These are phyloP conservation scores for Aspergillus saccharolyticus DNA, from an alignment of 495 filamentous ascomycete genomes.

Conservation along the genomic window DNA sequence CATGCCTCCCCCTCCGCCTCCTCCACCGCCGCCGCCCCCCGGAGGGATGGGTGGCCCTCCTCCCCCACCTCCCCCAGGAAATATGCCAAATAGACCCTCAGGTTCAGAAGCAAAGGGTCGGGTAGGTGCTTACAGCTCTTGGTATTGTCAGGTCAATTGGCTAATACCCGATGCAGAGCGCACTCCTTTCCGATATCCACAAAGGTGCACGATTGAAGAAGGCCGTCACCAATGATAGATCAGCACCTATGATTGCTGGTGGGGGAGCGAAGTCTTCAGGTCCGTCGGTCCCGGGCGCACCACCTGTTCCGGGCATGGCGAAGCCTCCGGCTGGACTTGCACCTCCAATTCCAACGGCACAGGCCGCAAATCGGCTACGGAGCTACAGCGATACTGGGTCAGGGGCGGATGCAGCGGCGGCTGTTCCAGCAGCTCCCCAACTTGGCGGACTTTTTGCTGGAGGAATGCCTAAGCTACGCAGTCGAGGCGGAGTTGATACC, in stretches of 20 bases:
- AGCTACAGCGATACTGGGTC: slow-evolving; percentile 75
- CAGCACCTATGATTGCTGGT: slow-evolving; percentile 64
- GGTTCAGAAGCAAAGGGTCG: slow-evolving; percentile 46
- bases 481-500: slow-evolving; percentile 83
- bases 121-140: slow-evolving; percentile 38
- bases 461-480: slow-evolving; percentile 91
- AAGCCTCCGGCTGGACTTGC: slow-evolving; percentile 65
- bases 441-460: slow-evolving; percentile 86
- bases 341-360: slow-evolving; percentile 61
- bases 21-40: slow-evolving; percentile 61
- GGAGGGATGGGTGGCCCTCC: slow-evolving; percentile 63
- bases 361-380: slow-evolving; percentile 56
- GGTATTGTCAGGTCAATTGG: slow-evolving; percentile 1
- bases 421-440: slow-evolving; percentile 64
- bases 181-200: slow-evolving; percentile 81
- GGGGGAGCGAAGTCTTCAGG: slow-evolving; percentile 52
- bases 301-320: slow-evolving; percentile 68
- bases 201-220: slow-evolving; percentile 82
- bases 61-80: slow-evolving; percentile 59
- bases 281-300: slow-evolving; percentile 64
- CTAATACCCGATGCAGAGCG: slow-evolving; percentile 57
- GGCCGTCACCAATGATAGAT: slow-evolving; percentile 90
- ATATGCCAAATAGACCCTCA: slow-evolving; percentile 43
- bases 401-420: slow-evolving; percentile 34
- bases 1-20: slow-evolving; percentile 68